A percentile compares a stretch with the other conserved stretches of the same genome.
Evolutionary conservation across 2,329 filamentous ascomycete genomes (phyloP).

Genomic region (Capronia epimyces): DNA sequence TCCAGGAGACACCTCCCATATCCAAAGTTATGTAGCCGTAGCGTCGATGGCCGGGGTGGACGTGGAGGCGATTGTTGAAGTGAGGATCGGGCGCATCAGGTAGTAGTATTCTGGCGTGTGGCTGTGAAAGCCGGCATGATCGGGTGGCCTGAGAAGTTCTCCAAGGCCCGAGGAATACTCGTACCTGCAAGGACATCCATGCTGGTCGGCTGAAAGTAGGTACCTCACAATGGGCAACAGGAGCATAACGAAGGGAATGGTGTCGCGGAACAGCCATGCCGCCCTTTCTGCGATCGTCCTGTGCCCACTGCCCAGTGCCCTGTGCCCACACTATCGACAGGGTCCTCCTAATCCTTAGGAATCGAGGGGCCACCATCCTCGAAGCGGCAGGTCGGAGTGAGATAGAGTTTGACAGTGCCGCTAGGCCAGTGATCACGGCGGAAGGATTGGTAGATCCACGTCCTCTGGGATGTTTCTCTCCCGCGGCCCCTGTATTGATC

Average conservation of each 20-base stretch:
- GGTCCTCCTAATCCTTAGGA: not conserved
- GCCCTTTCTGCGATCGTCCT: slow-evolving; percentile 1
- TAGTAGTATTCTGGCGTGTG: not conserved
- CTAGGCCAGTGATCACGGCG: slow-evolving; percentile 2
- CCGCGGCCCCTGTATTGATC: not conserved
- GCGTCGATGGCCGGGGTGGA: not conserved
- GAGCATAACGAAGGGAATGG: too few species aligned
- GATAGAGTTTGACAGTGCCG: slow-evolving; percentile 4
- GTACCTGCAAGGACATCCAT: not conserved
- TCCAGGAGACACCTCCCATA: not conserved
- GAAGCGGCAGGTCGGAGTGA: slow-evolving; percentile 8
- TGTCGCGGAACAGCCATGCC: slow-evolving; percentile 4
- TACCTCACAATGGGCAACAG: not conserved
- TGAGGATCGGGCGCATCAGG: not conserved
- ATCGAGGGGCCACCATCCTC: slow-evolving; percentile 7
- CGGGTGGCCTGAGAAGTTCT: not conserved
- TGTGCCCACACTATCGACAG: not conserved
- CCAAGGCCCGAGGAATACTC: not conserved
- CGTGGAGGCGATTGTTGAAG: not conserved
- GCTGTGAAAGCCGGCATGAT: not conserved
- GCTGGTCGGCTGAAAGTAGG: not conserved
- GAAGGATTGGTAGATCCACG: not conserved
- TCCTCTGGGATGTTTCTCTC: slow-evolving; percentile 3
- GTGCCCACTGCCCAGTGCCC: not conserved
- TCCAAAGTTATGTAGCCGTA: not conserved